Percentiles rank a stretch among this genome's conserved stretches.
Conservation (phyloP, 179 eudicot species). For the Silene coronaria region DNA sequence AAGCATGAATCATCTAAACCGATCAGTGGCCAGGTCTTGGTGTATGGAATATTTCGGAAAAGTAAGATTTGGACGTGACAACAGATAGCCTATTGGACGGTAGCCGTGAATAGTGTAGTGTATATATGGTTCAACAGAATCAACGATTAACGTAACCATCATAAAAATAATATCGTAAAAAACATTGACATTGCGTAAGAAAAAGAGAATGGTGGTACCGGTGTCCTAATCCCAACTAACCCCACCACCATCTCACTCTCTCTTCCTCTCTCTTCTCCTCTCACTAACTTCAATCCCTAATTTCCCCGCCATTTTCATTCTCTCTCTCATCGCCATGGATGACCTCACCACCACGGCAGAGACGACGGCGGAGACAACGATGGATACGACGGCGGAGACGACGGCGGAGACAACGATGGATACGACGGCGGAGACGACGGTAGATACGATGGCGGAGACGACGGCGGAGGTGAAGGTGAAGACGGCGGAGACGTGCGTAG, state of each 20-base stretch:
- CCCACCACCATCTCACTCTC: not conserved
- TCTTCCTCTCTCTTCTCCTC: too few relatives aligned
- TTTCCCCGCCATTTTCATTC: not conserved
- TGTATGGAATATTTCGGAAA: too few relatives aligned
- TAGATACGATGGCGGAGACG: not conserved
- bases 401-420: not conserved
- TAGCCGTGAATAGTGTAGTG: too few relatives aligned
- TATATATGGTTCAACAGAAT: too few relatives aligned
- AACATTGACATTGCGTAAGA: too few relatives aligned
- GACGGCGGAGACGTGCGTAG: conserved; percentile 44
- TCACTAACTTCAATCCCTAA: conserved; percentile 2
- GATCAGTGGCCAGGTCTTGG: too few relatives aligned
- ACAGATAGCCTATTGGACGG: too few relatives aligned
- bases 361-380: not conserved
- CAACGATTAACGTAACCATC: too few relatives aligned
- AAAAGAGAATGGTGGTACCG: conserved; percentile 2
- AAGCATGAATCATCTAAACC: too few relatives aligned
- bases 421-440: not conserved
- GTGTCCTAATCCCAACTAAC: conserved; percentile 6
- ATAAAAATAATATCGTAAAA: too few relatives aligned
- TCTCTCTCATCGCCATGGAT: conserved; percentile 17
- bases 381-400: not conserved
- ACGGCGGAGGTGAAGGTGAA: not conserved
- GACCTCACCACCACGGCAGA: too few relatives aligned
- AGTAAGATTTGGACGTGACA: too few relatives aligned